A percentile compares a stretch with the other conserved stretches of the same genome.
Evolutionary conservation across 2,329 filamentous ascomycete genomes (phyloP).

Genomic region (Talaromyces rugulosus): DNA sequence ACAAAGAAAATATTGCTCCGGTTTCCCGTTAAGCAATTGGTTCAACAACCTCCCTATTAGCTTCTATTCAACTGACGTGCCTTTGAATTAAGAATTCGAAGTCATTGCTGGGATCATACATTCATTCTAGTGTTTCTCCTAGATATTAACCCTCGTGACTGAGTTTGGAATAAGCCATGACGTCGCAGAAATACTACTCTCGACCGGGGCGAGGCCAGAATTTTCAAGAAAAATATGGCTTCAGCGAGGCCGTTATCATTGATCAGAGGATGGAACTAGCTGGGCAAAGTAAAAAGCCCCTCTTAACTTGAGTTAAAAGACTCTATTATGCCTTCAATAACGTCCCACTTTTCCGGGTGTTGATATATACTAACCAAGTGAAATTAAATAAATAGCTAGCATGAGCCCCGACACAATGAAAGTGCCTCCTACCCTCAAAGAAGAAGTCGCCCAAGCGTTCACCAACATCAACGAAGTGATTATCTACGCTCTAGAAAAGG

Average conservation of each 20-base stretch:
- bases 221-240: conserved; percentile 12
- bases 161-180: not conserved
- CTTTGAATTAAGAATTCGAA: too few relatives aligned
- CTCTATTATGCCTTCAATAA: not conserved
- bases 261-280: conserved; percentile 7
- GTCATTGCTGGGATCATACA: too few relatives aligned
- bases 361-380: not conserved
- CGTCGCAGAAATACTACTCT: conserved; percentile 6
- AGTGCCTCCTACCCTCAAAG: conserved; percentile 4
- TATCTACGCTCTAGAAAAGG: conserved; percentile 6
- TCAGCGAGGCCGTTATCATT: conserved; percentile 10
- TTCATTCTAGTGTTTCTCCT: too few relatives aligned
- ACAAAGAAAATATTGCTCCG: too few relatives aligned
- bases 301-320: not conserved
- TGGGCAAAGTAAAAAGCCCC: conserved; percentile 2
- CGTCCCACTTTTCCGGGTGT: too few relatives aligned
- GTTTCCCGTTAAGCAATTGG: too few relatives aligned
- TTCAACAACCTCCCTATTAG: too few relatives aligned
- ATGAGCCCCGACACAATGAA: conserved; percentile 8
- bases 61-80: too few relatives aligned
- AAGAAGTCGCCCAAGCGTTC: conserved; percentile 12
- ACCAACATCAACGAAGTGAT: conserved; percentile 11
- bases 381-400: conserved; percentile 1
- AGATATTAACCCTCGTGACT: not conserved
- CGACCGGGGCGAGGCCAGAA: conserved; percentile 9